Conservation (phyloP, 768 basidiomycete species). For the Kwoniella botswanensis region DNA sequence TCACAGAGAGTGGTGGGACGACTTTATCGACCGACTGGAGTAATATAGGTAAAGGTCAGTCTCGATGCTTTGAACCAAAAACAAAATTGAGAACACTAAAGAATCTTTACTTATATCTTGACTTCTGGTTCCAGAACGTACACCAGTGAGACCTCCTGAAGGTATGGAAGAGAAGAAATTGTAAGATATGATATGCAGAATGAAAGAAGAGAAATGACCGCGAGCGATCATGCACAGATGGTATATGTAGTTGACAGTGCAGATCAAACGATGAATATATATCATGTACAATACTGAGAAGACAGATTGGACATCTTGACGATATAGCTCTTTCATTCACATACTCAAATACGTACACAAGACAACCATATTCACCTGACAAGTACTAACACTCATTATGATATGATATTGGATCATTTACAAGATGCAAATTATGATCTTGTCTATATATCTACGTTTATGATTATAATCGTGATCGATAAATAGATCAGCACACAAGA, state of each 20-base stretch:
- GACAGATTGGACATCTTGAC: too few species aligned
- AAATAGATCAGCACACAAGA: too few species aligned
- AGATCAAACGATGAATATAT: too few species aligned
- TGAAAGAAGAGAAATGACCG: background rate
- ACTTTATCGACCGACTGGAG: conserved; percentile 95
- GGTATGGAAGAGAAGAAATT: conserved; percentile 79
- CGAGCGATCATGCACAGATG: background rate
- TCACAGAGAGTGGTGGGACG: conserved; percentile 91
- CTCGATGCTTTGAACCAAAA: background rate
- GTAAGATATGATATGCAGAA: background rate
- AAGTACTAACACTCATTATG: background rate
- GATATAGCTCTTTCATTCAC: too few species aligned
- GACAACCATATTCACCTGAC: too few species aligned
- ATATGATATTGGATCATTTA: conserved; percentile 5
- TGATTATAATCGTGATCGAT: too few species aligned
- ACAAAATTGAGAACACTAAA: background rate
- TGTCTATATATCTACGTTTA: too few species aligned
- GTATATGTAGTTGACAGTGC: background rate
- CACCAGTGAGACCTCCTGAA: conserved; percentile 75
- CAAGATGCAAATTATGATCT: background rate
- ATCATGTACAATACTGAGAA: too few species aligned
- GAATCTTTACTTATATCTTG: background rate
- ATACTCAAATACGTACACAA: too few species aligned
- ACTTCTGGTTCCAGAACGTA: conserved; percentile 30
- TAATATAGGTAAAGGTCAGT: conserved; percentile 71